Evolutionary conservation across 768 basidiomycete genomes (phyloP).

Genomic region (Termitomyces sp.): DNA sequence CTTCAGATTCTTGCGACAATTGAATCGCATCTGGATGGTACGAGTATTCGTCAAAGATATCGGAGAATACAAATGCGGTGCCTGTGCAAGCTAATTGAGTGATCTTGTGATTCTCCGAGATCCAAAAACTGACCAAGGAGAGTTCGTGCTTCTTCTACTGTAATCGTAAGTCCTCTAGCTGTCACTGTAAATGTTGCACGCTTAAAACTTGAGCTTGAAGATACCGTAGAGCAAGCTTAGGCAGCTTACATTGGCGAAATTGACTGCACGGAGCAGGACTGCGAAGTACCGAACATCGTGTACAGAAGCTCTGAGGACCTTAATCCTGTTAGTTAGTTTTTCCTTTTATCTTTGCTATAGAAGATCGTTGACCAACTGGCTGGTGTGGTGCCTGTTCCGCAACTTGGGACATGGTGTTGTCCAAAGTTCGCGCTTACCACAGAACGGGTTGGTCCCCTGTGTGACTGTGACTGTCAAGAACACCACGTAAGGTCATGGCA

Average conservation of each 20-base stretch:
- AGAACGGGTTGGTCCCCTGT: no score
- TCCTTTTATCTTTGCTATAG: not conserved
- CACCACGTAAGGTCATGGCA: no score
- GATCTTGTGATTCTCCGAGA: not conserved
- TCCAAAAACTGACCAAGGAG: slow-evolving; percentile 50
- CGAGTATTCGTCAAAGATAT: slow-evolving; percentile 75
- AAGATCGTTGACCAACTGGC: not conserved
- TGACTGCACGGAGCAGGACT: slow-evolving; percentile 74
- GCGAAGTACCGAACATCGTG: slow-evolving; percentile 82
- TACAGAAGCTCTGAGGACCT: slow-evolving; percentile 65
- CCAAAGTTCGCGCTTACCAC: not conserved
- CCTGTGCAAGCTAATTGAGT: slow-evolving; percentile 38
- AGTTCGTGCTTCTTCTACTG: slow-evolving; percentile 81
- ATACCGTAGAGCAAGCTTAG: not conserved
- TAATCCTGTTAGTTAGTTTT: not conserved
- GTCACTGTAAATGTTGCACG: slow-evolving; percentile 73
- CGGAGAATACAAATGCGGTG: slow-evolving; percentile 74
- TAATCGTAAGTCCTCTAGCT: slow-evolving; percentile 63
- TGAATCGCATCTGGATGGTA: slow-evolving; percentile 42
- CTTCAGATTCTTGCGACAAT: slow-evolving; percentile 22
- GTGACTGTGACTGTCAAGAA: no score
- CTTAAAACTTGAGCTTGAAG: slow-evolving; percentile 28
- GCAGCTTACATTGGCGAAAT: slow-evolving; percentile 65
- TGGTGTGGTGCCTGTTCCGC: not conserved
- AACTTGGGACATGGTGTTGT: not conserved